Base-by-base conservation (phyloP, 108 stramenopile species). In the Skeletonema potamos region DNA sequence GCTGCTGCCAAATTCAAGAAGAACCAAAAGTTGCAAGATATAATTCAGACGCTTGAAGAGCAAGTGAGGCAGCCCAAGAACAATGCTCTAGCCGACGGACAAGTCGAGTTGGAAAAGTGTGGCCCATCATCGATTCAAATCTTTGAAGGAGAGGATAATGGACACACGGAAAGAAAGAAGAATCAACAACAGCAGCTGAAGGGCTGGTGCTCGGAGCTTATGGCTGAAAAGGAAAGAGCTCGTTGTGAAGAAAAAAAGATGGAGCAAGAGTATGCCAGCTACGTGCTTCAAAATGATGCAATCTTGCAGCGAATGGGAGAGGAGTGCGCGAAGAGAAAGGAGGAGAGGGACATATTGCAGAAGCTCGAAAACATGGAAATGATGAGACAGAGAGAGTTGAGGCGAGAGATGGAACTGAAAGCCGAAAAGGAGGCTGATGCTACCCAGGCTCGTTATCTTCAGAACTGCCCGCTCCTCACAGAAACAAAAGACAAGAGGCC, bases 71-170 rank as follows among this genome's bases (percentile, higher is more conserved):
- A 62, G 11, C 81, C 81, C 8, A 77, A 77, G 43, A 82, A 82
- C 54, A 82, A 77, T 67, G 81, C 81, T 24, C 62, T 82, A 26
- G 73, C 32, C 33, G 65, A 77, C 11, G 81, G 65, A 20, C 51
- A 64, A 20, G 24, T 82, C 13, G 32, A 73, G 29, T 37, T 82
- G 33, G 62, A 66, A 28, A 59, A 41, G 9, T 77, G 76, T 48
- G 81, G 81, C 15, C 76, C 81, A 4, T 72, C 81, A 15, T 82
- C 81, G 37, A 20, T 82, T 17, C 81, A 82, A 55, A 24, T 44
- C 29, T 72, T 82, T 28, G 58, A 46, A 29, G 81, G 81, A 46
- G 81, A 82, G 57, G 81, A 82, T 67, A 56, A 27, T 64, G 27
- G 18, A 20, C 27, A 61, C 44, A 20, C 60, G 2, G 26, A 66